A percentile compares a stretch with the other conserved stretches of the same genome.
phyloP scores from a whole-genome alignment of 305 asterid genomes.

The Fraxinus paxiana region DNA sequence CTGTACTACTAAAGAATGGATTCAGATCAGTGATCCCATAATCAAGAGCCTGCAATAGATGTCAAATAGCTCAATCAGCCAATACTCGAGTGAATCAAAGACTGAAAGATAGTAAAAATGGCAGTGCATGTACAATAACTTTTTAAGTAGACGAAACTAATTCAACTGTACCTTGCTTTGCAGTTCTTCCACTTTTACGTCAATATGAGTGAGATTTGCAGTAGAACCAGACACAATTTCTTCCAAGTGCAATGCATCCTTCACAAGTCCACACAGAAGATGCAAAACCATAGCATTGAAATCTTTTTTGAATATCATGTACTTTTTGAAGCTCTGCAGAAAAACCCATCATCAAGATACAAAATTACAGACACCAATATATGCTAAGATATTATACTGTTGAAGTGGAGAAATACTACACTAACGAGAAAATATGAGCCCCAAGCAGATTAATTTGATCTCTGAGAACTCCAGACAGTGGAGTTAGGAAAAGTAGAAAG shows the following conservation, averaged over 20 bases:
- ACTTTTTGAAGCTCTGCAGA: slow-evolving; percentile 79
- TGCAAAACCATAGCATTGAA: slow-evolving; percentile 70
- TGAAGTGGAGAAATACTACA: neutral
- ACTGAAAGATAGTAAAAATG: neutral
- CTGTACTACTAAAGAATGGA: slow-evolving; percentile 61
- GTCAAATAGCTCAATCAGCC: slow-evolving; percentile 12
- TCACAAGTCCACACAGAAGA: slow-evolving; percentile 75
- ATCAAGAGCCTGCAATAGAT: slow-evolving; percentile 63
- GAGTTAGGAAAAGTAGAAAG: neutral
- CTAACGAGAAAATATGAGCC: neutral
- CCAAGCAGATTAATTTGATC: neutral
- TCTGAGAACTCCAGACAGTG: neutral
- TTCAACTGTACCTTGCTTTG: slow-evolving; percentile 63
- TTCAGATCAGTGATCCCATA: slow-evolving; percentile 71
- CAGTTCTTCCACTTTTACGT: slow-evolving; percentile 77
- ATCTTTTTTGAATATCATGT: slow-evolving; percentile 84
- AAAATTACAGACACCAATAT: neutral
- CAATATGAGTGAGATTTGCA: slow-evolving; percentile 51
- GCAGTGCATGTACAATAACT: neutral
- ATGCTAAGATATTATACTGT: neutral
- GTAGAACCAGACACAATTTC: slow-evolving; percentile 55
- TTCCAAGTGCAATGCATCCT: slow-evolving; percentile 64
- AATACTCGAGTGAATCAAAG: neutral
- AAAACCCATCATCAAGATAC: slow-evolving; percentile 12
- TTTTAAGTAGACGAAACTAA: neutral